Conservation (phyloP, 2,329 filamentous ascomycete genomes). For the Cordyceps tenuipes region DNA sequence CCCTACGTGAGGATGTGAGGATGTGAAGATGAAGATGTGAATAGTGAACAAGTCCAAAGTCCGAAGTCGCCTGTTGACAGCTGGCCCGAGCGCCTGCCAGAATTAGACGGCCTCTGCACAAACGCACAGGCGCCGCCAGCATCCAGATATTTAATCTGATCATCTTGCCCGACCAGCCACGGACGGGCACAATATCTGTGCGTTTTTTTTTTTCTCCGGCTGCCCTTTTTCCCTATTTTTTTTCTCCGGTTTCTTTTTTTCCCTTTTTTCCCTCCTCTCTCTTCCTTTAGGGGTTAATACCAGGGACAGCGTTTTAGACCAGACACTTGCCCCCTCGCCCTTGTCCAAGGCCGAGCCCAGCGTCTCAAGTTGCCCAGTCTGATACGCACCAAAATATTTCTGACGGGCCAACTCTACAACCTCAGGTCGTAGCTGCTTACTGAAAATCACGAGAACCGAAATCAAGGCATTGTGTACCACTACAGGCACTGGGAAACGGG, state of each 20-base stretch:
- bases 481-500: background rate
- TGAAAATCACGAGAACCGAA: background rate
- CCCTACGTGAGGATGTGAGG: too few species aligned
- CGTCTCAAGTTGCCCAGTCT: slow-evolving; percentile 1
- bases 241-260: background rate
- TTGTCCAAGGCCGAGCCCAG: background rate
- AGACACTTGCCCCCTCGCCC: background rate
- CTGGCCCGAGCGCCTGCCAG: too few species aligned
- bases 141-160: too few species aligned
- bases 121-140: too few species aligned
- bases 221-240: background rate
- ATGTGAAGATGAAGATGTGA: too few species aligned
- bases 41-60: too few species aligned
- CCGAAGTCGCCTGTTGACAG: too few species aligned
- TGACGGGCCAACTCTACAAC: background rate
- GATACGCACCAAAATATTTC: slow-evolving; percentile 4
- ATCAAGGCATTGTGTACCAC: background rate
- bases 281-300: background rate
- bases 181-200: too few species aligned
- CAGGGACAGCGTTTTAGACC: slow-evolving; percentile 4
- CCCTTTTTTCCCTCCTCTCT: background rate
- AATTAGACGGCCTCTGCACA: too few species aligned
- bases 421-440: background rate
- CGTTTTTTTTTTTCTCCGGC: too few species aligned
- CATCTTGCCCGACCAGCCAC: too few species aligned